A percentile compares a stretch with the other conserved stretches of the same genome.
phyloP scores from a whole-genome alignment of 768 basidiomycete genomes.

The Suillus bovinus region DNA sequence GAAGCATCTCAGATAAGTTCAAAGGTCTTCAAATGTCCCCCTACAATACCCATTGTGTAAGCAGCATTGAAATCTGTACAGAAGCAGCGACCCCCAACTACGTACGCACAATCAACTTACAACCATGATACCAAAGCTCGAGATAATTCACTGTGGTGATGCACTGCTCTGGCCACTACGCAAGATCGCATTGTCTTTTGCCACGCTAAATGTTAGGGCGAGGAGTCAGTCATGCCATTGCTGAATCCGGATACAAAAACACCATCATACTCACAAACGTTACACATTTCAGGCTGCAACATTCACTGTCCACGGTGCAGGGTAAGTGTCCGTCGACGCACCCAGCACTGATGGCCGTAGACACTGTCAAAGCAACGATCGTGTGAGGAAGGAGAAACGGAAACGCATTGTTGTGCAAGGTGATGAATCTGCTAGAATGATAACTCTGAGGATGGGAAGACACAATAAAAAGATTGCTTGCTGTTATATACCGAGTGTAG shows the following conservation, averaged over 20 bases:
- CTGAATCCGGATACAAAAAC: not conserved
- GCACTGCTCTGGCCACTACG: not conserved
- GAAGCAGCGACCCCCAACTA: not conserved
- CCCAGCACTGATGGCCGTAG: too few relatives aligned
- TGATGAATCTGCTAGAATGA: too few relatives aligned
- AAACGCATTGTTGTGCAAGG: too few relatives aligned
- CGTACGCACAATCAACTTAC: not conserved
- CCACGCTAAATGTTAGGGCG: not conserved
- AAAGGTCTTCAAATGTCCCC: too few relatives aligned
- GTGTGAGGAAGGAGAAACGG: too few relatives aligned
- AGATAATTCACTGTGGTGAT: not conserved
- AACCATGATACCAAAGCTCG: not conserved
- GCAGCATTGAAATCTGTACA: not conserved
- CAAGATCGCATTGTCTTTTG: not conserved
- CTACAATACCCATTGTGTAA: too few relatives aligned
- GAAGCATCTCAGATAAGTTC: not conserved
- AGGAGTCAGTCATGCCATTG: not conserved
- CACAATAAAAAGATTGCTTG: too few relatives aligned
- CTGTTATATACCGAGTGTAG: too few relatives aligned
- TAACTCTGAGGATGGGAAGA: too few relatives aligned
- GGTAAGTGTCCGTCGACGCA: too few relatives aligned
- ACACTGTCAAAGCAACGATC: too few relatives aligned
- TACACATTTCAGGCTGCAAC: not conserved
- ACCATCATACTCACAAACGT: not conserved
- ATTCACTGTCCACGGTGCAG: rapidly evolving